phyloP scores from a whole-genome alignment of 345 rosid genomes.

The Syzygium aromaticum region DNA sequence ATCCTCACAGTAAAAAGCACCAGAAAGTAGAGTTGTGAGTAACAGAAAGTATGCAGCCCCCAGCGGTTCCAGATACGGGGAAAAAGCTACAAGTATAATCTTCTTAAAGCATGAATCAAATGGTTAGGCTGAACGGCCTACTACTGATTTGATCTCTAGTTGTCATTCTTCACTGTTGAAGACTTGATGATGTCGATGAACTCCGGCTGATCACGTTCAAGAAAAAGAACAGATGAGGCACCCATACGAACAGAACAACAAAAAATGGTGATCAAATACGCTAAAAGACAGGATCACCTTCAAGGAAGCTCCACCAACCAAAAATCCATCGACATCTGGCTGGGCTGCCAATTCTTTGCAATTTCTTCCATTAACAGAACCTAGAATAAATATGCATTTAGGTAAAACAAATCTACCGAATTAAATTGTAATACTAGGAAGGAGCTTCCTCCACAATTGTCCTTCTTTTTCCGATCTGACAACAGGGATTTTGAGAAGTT shows the following conservation, averaged over 20 bases:
- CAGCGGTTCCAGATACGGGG: neutral
- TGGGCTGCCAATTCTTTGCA: slow-evolving; percentile 55
- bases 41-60: neutral
- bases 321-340: slow-evolving; percentile 67
- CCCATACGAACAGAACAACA: neutral
- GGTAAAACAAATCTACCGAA: neutral
- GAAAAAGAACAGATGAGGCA: neutral
- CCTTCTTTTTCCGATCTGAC: neutral
- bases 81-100: neutral
- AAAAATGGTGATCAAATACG: neutral
- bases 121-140: neutral
- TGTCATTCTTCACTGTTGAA: slow-evolving; percentile 42
- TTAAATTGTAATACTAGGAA: neutral
- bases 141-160: slow-evolving; percentile 8
- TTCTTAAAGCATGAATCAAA: neutral
- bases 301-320: slow-evolving; percentile 78
- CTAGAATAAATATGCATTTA: slow-evolving; percentile 6
- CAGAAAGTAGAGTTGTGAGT: neutral
- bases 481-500: neutral
- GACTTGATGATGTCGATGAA: slow-evolving; percentile 59
- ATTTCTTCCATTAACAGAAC: slow-evolving; percentile 63
- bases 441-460: neutral
- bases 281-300: slow-evolving; percentile 25
- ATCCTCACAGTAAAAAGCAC: neutral
- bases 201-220: slow-evolving; percentile 33